A percentile compares a stretch with the other conserved stretches of the same genome.
phyloP scores from a whole-genome alignment of 768 basidiomycete genomes.

The Rossbeevera mucosa region DNA sequence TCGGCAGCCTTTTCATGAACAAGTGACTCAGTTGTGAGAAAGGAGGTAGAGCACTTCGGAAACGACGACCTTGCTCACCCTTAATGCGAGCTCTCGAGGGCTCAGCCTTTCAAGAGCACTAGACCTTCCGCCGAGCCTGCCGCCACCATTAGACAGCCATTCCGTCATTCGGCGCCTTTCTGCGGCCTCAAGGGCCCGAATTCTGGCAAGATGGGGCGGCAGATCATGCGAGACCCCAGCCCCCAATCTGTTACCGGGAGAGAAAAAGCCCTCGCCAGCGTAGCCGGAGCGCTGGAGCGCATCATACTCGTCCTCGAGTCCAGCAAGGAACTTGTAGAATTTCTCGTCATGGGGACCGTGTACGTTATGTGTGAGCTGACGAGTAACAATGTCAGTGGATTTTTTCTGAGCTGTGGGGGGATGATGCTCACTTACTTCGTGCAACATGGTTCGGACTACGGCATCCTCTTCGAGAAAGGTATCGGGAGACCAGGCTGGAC shows the following conservation, averaged over 20 bases:
- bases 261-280: slow-evolving; percentile 86
- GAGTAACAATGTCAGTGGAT: not conserved
- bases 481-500: slow-evolving; percentile 62
- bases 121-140: slow-evolving; percentile 56
- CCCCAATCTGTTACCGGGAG: slow-evolving; percentile 71
- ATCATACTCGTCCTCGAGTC: slow-evolving; percentile 82
- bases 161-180: slow-evolving; percentile 59
- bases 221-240: slow-evolving; percentile 60
- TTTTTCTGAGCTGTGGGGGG: no score
- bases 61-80: slow-evolving; percentile 43
- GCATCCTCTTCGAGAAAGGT: slow-evolving; percentile 74
- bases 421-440: slow-evolving; percentile 77
- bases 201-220: slow-evolving; percentile 58
- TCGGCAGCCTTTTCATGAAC: slow-evolving; percentile 70
- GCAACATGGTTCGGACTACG: slow-evolving; percentile 81
- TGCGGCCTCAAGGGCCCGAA: slow-evolving; percentile 73
- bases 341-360: slow-evolving; percentile 87
- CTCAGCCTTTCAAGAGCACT: slow-evolving; percentile 40
- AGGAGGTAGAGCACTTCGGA: not conserved
- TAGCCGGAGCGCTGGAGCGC: slow-evolving; percentile 76
- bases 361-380: slow-evolving; percentile 80
- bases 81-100: slow-evolving; percentile 68
- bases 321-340: slow-evolving; percentile 69
- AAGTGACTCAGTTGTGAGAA: not conserved
- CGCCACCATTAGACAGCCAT: slow-evolving; percentile 46